Percentiles rank a stretch among this genome's conserved stretches.
These are phyloP conservation scores for Penicillium turbatum DNA, from an alignment of 495 filamentous ascomycete species.

Conservation along the genomic window DNA sequence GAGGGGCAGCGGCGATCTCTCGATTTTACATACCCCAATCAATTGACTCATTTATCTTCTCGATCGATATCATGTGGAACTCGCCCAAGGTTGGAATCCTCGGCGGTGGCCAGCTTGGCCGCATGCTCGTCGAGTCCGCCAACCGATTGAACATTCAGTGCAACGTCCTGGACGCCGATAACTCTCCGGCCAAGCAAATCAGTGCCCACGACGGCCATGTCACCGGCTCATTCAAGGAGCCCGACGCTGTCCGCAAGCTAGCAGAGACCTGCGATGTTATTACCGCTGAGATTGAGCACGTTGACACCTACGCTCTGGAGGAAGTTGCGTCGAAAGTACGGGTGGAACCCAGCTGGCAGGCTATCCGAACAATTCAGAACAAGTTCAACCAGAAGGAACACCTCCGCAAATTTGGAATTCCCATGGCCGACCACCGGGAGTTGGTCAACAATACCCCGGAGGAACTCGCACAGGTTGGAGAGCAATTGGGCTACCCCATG, in stretches of 20 bases:
- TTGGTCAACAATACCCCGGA: conserved; percentile 49
- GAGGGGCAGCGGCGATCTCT: conserved; percentile 31
- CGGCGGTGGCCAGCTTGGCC: conserved; percentile 81
- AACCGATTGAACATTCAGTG: conserved; percentile 79
- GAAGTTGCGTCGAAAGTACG: conserved; percentile 62
- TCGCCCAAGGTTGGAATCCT: conserved; percentile 59
- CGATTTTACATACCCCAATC: conserved; percentile 1
- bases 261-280: conserved; percentile 76
- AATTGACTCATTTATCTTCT: conserved; percentile 8
- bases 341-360: conserved; percentile 86
- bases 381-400: conserved; percentile 92
- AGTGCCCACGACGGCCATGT: conserved; percentile 71
- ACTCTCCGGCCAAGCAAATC: conserved; percentile 87
- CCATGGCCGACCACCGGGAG: conserved; percentile 64
- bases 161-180: conserved; percentile 72
- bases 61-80: conserved; percentile 41
- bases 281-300: conserved; percentile 98
- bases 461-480: conserved; percentile 60
- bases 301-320: conserved; percentile 87
- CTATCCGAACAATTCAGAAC: conserved; percentile 90
- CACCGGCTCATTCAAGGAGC: conserved; percentile 79
- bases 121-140: conserved; percentile 92
- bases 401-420: conserved; percentile 59
- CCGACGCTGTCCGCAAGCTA: conserved; percentile 68
- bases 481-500: conserved; percentile 73